Conservation (phyloP, 1,284 basidiomycete species). For the Pulchroboletus neoregius region DNA sequence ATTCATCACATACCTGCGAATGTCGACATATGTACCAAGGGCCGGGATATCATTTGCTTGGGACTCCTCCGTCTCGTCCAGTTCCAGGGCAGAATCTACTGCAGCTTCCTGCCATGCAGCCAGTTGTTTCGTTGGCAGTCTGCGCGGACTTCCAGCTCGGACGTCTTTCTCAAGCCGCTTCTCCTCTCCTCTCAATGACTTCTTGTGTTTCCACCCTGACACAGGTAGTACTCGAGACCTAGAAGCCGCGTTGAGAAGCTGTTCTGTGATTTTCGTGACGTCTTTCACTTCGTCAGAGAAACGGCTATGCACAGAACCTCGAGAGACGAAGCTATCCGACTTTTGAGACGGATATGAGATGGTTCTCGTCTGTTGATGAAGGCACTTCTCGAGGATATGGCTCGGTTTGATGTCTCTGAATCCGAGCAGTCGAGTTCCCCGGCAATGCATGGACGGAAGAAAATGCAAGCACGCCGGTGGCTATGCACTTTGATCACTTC, state of each 20-base stretch:
- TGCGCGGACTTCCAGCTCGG: conserved; percentile 2
- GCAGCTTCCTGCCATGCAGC: conserved; percentile 24
- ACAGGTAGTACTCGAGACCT: conserved; percentile 23
- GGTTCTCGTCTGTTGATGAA: conserved; percentile 2
- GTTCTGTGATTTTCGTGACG: conserved; percentile 27
- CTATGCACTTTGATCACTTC: conserved; percentile 15
- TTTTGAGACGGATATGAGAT: conserved; percentile 4
- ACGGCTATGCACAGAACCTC: background rate
- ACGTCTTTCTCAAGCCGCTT: conserved; percentile 28
- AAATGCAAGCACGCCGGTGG: conserved; percentile 23
- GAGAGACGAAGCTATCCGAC: background rate
- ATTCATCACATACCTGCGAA: conserved; percentile 46
- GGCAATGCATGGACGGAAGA: conserved; percentile 30
- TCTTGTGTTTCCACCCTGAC: conserved; percentile 31
- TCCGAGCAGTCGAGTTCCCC: conserved; percentile 16
- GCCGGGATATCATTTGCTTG: conserved; percentile 15
- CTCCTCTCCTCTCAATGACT: conserved; percentile 32
- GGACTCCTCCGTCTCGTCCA: conserved; percentile 20
- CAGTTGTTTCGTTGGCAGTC: conserved; percentile 19
- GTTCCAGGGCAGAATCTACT: conserved; percentile 3
- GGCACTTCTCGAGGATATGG: conserved; percentile 13
- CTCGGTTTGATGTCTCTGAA: conserved; percentile 18
- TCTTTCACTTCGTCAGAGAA: conserved; percentile 10
- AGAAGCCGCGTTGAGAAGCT: conserved; percentile 28
- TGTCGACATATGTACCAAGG: conserved; percentile 56